Conservation (phyloP, 805 yeast species). For the Ogataea salicorniae region DNA sequence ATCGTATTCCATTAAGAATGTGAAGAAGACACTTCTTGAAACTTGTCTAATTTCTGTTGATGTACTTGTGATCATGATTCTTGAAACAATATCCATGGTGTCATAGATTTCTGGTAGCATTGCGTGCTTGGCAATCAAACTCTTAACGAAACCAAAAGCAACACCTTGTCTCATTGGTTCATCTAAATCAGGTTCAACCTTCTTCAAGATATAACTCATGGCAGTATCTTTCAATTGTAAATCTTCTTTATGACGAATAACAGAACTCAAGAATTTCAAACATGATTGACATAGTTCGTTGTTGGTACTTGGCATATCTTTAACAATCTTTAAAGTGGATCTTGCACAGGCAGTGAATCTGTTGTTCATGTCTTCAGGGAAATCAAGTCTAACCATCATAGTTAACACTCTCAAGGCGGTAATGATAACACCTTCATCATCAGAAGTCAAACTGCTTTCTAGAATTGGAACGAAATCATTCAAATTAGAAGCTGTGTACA, state of each 20-base stretch:
- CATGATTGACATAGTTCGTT: slow-evolving; percentile 77
- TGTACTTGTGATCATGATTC: slow-evolving; percentile 87
- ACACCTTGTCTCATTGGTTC: slow-evolving; percentile 86
- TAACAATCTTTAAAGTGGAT: slow-evolving; percentile 55
- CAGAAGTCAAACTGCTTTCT: slow-evolving; percentile 54
- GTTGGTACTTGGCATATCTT: slow-evolving; percentile 72
- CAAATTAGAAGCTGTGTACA: slow-evolving; percentile 56
- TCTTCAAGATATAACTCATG: slow-evolving; percentile 62
- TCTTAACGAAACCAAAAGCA: slow-evolving; percentile 77
- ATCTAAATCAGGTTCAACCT: slow-evolving; percentile 79
- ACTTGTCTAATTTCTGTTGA: slow-evolving; percentile 76
- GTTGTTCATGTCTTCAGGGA: slow-evolving; percentile 46
- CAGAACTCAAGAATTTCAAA: slow-evolving; percentile 64
- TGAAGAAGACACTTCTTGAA: slow-evolving; percentile 77
- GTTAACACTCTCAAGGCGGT: slow-evolving; percentile 62
- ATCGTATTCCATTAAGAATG: slow-evolving; percentile 89
- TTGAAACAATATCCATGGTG: slow-evolving; percentile 72
- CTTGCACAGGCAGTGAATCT: slow-evolving; percentile 58
- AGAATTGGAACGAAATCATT: slow-evolving; percentile 73
- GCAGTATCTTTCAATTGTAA: slow-evolving; percentile 66
- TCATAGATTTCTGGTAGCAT: slow-evolving; percentile 88
- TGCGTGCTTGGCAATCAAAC: slow-evolving; percentile 68
- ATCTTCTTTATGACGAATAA: slow-evolving; percentile 64
- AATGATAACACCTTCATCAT: slow-evolving; percentile 71
- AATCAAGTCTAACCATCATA: slow-evolving; percentile 54